A percentile compares a stretch with the other conserved stretches of the same genome.
phyloP scores from a whole-genome alignment of 1,139 yeast species.

The Candida glucosophila region DNA sequence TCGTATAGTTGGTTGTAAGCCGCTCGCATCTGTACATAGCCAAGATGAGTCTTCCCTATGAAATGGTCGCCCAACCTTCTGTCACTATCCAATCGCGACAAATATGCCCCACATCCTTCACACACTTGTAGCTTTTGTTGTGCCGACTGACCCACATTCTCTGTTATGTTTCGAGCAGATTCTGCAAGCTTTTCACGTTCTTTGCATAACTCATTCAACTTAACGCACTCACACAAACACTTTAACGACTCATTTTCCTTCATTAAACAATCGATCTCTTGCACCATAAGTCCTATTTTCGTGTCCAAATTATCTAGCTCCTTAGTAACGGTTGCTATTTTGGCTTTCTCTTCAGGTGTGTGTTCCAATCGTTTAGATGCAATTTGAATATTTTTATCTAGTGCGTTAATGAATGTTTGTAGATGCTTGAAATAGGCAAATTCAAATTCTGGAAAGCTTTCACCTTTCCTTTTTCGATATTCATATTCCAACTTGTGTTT shows the following conservation, averaged over 20 bases:
- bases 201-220: conserved; percentile 34
- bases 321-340: conserved; percentile 52
- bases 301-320: conserved; percentile 64
- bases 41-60: conserved; percentile 78
- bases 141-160: conserved; percentile 75
- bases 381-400: conserved; percentile 55
- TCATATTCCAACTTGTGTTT: conserved; percentile 70
- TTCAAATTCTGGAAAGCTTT: conserved; percentile 60
- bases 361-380: conserved; percentile 67
- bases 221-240: conserved; percentile 40
- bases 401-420: conserved; percentile 50
- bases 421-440: conserved; percentile 54
- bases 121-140: conserved; percentile 91
- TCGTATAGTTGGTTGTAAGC: conserved; percentile 42
- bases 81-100: conserved; percentile 83
- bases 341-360: conserved; percentile 68
- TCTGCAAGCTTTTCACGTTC: conserved; percentile 44
- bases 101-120: conserved; percentile 83
- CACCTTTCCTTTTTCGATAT: conserved; percentile 47
- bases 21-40: conserved; percentile 67
- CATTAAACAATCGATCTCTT: conserved; percentile 57
- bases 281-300: conserved; percentile 56
- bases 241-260: conserved; percentile 43
- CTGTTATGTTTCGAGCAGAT: conserved; percentile 52
- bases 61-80: conserved; percentile 88